Conservation (phyloP, 768 basidiomycete genomes). For the Pleurotus ostreatus region DNA sequence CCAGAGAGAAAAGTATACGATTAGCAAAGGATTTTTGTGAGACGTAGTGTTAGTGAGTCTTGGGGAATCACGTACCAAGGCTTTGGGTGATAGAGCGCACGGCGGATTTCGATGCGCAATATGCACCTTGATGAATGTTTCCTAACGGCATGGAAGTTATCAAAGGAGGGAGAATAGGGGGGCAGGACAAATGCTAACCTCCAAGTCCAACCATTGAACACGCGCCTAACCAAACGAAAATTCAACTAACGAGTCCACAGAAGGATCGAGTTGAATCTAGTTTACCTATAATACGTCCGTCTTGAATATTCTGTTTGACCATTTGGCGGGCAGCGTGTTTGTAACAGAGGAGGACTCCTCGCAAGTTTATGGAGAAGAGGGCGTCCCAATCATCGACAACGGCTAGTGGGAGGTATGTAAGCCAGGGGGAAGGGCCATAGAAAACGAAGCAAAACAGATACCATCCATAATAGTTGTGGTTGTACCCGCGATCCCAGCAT, state of each 20-base stretch:
- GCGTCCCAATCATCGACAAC: slow-evolving; percentile 17
- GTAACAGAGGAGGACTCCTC: slow-evolving; percentile 22
- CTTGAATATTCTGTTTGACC: slow-evolving; percentile 22
- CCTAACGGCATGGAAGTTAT: not conserved
- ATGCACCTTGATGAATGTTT: slow-evolving; percentile 14
- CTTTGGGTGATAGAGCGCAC: slow-evolving; percentile 34
- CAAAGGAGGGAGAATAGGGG: not conserved
- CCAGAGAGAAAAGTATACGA: too few species aligned
- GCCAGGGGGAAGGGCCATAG: not conserved
- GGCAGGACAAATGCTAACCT: slow-evolving; percentile 12
- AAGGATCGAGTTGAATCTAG: not conserved
- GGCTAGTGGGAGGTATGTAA: not conserved
- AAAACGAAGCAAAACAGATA: not conserved
- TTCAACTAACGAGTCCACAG: not conserved
- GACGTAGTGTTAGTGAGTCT: too few species aligned
- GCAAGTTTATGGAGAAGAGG: slow-evolving; percentile 18
- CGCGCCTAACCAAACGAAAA: slow-evolving; percentile 20
- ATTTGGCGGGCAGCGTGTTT: slow-evolving; percentile 22
- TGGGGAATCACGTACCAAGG: slow-evolving; percentile 19
- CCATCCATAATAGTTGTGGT: slow-evolving; percentile 12
- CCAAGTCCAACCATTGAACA: slow-evolving; percentile 22
- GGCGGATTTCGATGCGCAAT: slow-evolving; percentile 33
- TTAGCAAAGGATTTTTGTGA: too few species aligned
- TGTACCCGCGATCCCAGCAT: slow-evolving; percentile 19
- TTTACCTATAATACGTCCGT: slow-evolving; percentile 24